phyloP scores from a whole-genome alignment of 768 basidiomycete genomes.

The Russula abietina region DNA sequence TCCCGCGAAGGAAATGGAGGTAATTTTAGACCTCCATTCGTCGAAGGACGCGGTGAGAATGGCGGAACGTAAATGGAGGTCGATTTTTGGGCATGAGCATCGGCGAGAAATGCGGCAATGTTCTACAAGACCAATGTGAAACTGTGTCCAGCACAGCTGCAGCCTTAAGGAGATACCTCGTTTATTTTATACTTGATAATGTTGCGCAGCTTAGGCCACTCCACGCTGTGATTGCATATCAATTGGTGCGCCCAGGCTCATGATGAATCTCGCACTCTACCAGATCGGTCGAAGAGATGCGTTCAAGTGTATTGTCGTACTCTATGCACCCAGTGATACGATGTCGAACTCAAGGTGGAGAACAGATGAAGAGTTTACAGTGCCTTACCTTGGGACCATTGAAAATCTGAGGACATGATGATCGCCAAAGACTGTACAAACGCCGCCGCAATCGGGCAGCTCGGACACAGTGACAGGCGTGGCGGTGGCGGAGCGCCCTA shows the following conservation, averaged over 20 bases:
- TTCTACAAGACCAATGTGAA: slow-evolving; percentile 29
- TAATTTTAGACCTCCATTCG: slow-evolving; percentile 56
- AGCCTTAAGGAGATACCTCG: slow-evolving; percentile 41
- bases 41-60: slow-evolving; percentile 32
- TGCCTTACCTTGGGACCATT: slow-evolving; percentile 23
- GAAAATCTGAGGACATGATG: slow-evolving; percentile 12
- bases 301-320: slow-evolving; percentile 51
- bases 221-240: slow-evolving; percentile 38
- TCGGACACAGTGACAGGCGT: too few species aligned
- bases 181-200: slow-evolving; percentile 67
- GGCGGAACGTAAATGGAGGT: slow-evolving; percentile 40
- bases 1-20: slow-evolving; percentile 68
- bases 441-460: too few species aligned
- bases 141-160: background rate
- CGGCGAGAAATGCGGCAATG: slow-evolving; percentile 30
- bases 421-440: too few species aligned
- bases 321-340: slow-evolving; percentile 35
- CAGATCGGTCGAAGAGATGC: slow-evolving; percentile 58
- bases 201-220: slow-evolving; percentile 66
- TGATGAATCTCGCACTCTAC: slow-evolving; percentile 42
- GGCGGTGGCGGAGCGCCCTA: too few species aligned
- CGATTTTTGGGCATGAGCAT: slow-evolving; percentile 27
- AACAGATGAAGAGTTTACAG: background rate
- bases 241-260: background rate
- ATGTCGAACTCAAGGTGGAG: background rate